phyloP scores from a whole-genome alignment of 495 filamentous ascomycete species.

The Chaetomidium leptoderma region DNA sequence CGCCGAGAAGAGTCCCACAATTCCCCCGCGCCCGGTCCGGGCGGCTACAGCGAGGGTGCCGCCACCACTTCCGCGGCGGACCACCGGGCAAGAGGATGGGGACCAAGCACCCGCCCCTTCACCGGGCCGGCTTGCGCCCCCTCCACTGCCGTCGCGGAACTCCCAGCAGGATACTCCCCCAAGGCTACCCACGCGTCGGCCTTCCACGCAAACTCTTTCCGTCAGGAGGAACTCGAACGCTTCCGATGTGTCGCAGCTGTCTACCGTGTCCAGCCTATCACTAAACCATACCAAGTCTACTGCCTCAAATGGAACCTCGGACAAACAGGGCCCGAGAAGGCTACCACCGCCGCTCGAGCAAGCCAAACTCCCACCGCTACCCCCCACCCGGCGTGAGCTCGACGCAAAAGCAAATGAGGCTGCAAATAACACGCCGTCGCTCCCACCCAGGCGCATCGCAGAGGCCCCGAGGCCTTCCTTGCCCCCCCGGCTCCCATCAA shows the following conservation, averaged over 20 bases:
- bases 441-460: slow-evolving; percentile 26
- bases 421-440: slow-evolving; percentile 27
- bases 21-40: slow-evolving; percentile 38
- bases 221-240: slow-evolving; percentile 44
- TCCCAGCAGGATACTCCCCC: slow-evolving; percentile 35
- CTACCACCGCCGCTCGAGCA: slow-evolving; percentile 48
- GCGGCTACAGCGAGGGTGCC: slow-evolving; percentile 24
- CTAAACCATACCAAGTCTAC: slow-evolving; percentile 32
- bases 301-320: slow-evolving; percentile 28
- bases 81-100: slow-evolving; percentile 28
- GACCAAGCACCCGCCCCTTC: neutral
- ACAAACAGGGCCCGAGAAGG: slow-evolving; percentile 35
- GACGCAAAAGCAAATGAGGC: slow-evolving; percentile 44
- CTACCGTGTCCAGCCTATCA: slow-evolving; percentile 42
- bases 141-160: slow-evolving; percentile 39
- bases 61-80: slow-evolving; percentile 40
- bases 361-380: slow-evolving; percentile 49
- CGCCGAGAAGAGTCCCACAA: slow-evolving; percentile 28
- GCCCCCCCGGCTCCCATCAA: slow-evolving; percentile 42
- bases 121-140: slow-evolving; percentile 29
- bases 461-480: slow-evolving; percentile 33
- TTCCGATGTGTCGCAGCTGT: slow-evolving; percentile 44
- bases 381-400: slow-evolving; percentile 41
- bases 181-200: slow-evolving; percentile 39
- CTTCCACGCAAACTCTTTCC: slow-evolving; percentile 32